Evolutionary conservation across 2,329 filamentous ascomycete species (phyloP).

Genomic region (Fusarium fujikuroi): DNA sequence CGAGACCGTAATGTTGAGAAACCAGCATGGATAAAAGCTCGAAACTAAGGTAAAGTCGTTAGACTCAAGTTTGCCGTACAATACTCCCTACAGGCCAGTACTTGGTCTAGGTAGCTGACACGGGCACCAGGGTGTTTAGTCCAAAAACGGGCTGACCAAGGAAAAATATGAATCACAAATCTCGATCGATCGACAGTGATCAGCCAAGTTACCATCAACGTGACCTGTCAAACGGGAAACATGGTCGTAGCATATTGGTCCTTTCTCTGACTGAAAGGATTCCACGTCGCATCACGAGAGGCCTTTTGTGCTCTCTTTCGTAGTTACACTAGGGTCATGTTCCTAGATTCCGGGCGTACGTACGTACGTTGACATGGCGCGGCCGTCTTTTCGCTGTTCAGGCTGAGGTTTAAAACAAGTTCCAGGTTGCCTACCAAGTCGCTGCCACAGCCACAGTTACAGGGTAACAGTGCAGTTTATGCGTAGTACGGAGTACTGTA

Average conservation of each 20-base stretch:
- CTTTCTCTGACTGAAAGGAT: conserved; percentile 4
- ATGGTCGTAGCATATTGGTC: conserved; percentile 21
- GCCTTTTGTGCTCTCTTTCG: conserved; percentile 2
- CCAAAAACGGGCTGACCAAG: conserved; percentile 2
- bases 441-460: neutral
- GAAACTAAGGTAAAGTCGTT: neutral
- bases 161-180: conserved; percentile 24
- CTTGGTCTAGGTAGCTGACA: neutral
- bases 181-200: conserved; percentile 41
- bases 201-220: conserved; percentile 18
- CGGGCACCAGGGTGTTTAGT: conserved; percentile 9
- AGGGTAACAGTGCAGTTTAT: conserved; percentile 15
- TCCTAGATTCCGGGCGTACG: conserved; percentile 17
- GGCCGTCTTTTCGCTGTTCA: neutral
- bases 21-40: conserved; percentile 8
- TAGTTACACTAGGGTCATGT: conserved; percentile 12
- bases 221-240: conserved; percentile 31
- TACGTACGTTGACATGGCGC: neutral
- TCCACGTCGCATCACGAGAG: conserved; percentile 27
- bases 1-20: conserved; percentile 4
- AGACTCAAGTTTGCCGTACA: neutral
- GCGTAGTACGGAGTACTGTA: neutral
- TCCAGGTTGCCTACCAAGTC: neutral
- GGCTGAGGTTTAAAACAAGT: neutral
- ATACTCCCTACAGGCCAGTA: neutral